A percentile compares a stretch with the other conserved stretches of the same genome.
These are phyloP conservation scores for Sarocladium brachiariae DNA, from an alignment of 2,329 filamentous ascomycete species.

Conservation along the genomic window DNA sequence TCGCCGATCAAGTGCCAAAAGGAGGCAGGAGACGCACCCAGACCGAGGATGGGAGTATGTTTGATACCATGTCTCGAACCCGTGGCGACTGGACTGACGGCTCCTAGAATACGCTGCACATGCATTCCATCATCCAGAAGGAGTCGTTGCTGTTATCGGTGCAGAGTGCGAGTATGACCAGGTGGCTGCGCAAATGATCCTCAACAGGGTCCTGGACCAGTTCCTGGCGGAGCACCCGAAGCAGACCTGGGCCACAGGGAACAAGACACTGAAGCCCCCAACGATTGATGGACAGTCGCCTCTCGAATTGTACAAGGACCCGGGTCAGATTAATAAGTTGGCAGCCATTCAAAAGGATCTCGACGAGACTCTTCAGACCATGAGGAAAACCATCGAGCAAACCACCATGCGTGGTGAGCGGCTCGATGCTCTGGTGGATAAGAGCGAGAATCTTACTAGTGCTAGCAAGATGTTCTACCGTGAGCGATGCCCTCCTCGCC, in stretches of 20 bases:
- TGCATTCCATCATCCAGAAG: constrained; percentile 68
- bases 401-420: constrained; percentile 88
- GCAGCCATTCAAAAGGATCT: constrained; percentile 94
- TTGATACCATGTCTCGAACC: neutral
- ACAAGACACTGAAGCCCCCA: constrained; percentile 54
- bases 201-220: constrained; percentile 82
- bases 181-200: constrained; percentile 77
- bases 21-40: neutral
- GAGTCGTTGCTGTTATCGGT: constrained; percentile 70
- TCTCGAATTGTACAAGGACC: constrained; percentile 70
- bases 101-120: constrained; percentile 63
- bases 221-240: constrained; percentile 72
- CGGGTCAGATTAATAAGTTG: constrained; percentile 82
- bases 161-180: constrained; percentile 68
- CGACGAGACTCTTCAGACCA: constrained; percentile 93
- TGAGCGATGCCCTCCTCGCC: constrained; percentile 30
- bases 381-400: constrained; percentile 94
- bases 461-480: constrained; percentile 99
- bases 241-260: constrained; percentile 55
- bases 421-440: constrained; percentile 87
- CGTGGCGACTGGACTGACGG: neutral
- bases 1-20: neutral
- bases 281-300: constrained; percentile 65
- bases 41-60: neutral
- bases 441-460: constrained; percentile 82